Evolutionary conservation across 2,329 filamentous ascomycete species (phyloP).

Genomic region (Microdochium bolleyi): DNA sequence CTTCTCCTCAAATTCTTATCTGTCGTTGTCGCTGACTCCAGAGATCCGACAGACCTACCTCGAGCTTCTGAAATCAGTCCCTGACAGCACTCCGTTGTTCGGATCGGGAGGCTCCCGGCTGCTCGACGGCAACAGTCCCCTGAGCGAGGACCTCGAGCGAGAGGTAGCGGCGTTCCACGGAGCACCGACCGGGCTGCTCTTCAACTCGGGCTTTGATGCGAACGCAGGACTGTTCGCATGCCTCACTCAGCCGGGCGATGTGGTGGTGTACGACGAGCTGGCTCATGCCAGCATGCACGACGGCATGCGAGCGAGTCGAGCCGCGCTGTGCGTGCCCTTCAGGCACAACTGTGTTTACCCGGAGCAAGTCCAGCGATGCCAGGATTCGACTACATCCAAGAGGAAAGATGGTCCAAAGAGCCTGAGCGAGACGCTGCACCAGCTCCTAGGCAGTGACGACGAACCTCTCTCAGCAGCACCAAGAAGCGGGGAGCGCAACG

Average conservation of each 20-base stretch:
- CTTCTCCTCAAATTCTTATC: slow-evolving; percentile 73
- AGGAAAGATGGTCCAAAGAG: neutral
- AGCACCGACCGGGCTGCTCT: slow-evolving; percentile 47
- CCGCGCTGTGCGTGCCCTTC: slow-evolving; percentile 39
- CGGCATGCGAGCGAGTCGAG: slow-evolving; percentile 61
- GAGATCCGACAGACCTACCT: slow-evolving; percentile 58
- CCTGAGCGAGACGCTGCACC: neutral
- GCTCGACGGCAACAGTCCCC: slow-evolving; percentile 39
- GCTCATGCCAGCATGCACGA: slow-evolving; percentile 65
- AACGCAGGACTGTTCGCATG: slow-evolving; percentile 41
- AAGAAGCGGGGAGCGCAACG: slow-evolving; percentile 31
- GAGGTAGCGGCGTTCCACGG: slow-evolving; percentile 57
- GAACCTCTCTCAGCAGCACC: slow-evolving; percentile 20
- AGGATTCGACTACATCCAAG: neutral
- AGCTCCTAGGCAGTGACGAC: slow-evolving; percentile 13
- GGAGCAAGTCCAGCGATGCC: slow-evolving; percentile 4
- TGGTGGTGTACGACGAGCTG: slow-evolving; percentile 55
- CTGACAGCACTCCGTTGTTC: slow-evolving; percentile 14
- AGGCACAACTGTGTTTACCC: slow-evolving; percentile 42
- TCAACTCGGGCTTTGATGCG: slow-evolving; percentile 50
- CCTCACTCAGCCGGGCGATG: slow-evolving; percentile 42
- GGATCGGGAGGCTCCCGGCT: slow-evolving; percentile 47
- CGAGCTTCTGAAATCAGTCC: slow-evolving; percentile 16
- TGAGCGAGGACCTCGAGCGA: slow-evolving; percentile 39
- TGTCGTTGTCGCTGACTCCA: slow-evolving; percentile 56